Base-by-base conservation (phyloP, 2,329 filamentous ascomycete species). In the Pochonia chlamydosporia region DNA sequence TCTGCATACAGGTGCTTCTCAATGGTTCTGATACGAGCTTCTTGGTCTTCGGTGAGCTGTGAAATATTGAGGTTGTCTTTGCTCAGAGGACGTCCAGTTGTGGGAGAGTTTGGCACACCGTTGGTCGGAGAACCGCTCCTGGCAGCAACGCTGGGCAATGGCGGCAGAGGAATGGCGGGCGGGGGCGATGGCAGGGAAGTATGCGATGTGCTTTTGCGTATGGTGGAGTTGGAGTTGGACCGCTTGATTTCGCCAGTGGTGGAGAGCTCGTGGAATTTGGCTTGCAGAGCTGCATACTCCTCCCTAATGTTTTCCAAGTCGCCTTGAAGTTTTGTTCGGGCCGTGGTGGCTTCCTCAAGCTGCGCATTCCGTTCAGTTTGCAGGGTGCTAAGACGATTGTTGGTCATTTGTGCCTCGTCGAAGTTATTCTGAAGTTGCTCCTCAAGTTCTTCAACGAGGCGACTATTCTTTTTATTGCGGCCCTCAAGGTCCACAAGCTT, bases 1-100 rank as follows among this genome's bases (percentile, higher is more conserved):
- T 99, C 93, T 3, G 93, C 93, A 54, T 87, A 86, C 21, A 99
- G 79, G 62, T 97, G 90, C 73, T 96, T 97, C 74, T 99, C 92
- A 53, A 99, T 95, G 6, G 89, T 95, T 50, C 87, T 85, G 62
- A 99, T 95, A 53, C 91, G 90, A 37, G 89, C 87, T 64, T 99
- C 93, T 65, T 96, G 91, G 58, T 99, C 93, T 61, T 97, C 92
- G 50, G 92, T 82, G 54, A 95, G 79, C 59, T 96, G 91, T 43
- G 84, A 81, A 49, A 85, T 79, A 44, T 72, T 74, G 41, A 68
- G 50, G 41, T 66, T 78, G 59, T 96, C 89, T 64, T 93, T 95
- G 74, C 89, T 95, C 16, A 82, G 76, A 49, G 91, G 89, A 10
- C 89, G 84, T 68, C 56, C 81, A 67, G 60, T 80, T 66, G 64